phyloP scores from a whole-genome alignment of 352 stramenopile genomes.

The Phytophthora ohioensis region DNA sequence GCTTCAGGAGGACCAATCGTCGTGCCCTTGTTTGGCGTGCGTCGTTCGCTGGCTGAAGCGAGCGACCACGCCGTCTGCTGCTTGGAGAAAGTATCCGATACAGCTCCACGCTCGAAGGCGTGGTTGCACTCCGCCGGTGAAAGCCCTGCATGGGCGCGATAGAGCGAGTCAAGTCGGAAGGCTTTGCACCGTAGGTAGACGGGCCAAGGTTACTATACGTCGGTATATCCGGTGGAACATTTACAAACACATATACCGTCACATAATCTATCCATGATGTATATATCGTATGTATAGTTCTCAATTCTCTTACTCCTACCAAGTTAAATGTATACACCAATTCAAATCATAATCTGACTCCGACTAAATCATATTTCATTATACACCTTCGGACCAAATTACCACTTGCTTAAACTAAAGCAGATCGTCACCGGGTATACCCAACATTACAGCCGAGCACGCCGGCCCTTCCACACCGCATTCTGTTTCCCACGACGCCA shows the following conservation, averaged over 20 bases:
- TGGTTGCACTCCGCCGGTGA: slow-evolving; percentile 5
- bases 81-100: slow-evolving; percentile 3
- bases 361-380: too few species aligned
- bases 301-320: not conserved
- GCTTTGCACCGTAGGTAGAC: slow-evolving; percentile 16
- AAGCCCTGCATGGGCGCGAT: slow-evolving; percentile 1
- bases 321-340: not conserved
- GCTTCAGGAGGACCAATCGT: slow-evolving; percentile 7
- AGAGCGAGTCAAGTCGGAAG: slow-evolving; percentile 27
- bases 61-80: not conserved
- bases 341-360: not conserved
- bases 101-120: not conserved
- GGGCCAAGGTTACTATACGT: not conserved
- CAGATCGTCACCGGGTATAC: not conserved
- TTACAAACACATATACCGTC: not conserved
- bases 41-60: slow-evolving; percentile 7
- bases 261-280: slow-evolving; percentile 1
- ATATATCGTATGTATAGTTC: not conserved
- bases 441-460: not conserved
- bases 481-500: slow-evolving; percentile 33
- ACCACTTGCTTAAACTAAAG: not conserved
- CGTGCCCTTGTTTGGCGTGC: slow-evolving; percentile 15
- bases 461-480: slow-evolving; percentile 1
- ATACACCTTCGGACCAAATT: not conserved
- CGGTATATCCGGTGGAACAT: not conserved